Evolutionary conservation across 371 early-diverging fungal genomes (phyloP), one percentile per base, ranked within the genome.

Genomic region (Choanephora cucurbitarum): DNA sequence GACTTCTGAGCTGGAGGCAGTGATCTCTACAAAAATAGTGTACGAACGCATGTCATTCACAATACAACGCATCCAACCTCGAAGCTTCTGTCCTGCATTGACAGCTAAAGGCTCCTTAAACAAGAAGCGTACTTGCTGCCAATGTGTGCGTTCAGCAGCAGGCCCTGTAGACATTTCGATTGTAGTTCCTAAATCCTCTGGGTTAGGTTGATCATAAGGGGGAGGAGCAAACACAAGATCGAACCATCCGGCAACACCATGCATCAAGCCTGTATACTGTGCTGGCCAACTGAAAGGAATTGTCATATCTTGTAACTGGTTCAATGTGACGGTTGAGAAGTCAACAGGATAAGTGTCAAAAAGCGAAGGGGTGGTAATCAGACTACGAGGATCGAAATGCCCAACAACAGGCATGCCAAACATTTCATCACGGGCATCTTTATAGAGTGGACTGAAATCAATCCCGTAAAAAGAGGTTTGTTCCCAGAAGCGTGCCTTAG

Each of bases 211-310:
- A 23, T 70, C 63, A 40, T 77, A 71, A n/a, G 78, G 75, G 44
- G 71, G 66, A 42, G 77, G 67, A 31, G 73, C 63, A 67, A 98
- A 93, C 17, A 82, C 75, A 37, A 95, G 80, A 72, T 97, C 96
- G 57, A 98, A 98, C 99, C 99, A 98, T 18, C 95, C 93, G n/a
- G 92, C 96, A 19, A 98, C 82, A 34, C 97, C 97, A 50, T 96
- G 96, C 77, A 98, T 85, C 42, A 91, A 55, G 1, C 95, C 98
- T 2, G 97, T 98, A 62, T 90, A 94, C 44, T 79, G 80, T 7
- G 88, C 77, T 8, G 73, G 75, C 95, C 94, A 97, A 18, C 67
- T 57, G 56, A 97, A 82, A 0, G 95, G 96, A 22, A 98, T 90
- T 4, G 83, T 77, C 44, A 98, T 86, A 59, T 93, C 89, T 54